A percentile compares a stretch with the other conserved stretches of the same genome.
phyloP scores from a whole-genome alignment of 257 asterid species.

The Thymus mandschuricus region DNA sequence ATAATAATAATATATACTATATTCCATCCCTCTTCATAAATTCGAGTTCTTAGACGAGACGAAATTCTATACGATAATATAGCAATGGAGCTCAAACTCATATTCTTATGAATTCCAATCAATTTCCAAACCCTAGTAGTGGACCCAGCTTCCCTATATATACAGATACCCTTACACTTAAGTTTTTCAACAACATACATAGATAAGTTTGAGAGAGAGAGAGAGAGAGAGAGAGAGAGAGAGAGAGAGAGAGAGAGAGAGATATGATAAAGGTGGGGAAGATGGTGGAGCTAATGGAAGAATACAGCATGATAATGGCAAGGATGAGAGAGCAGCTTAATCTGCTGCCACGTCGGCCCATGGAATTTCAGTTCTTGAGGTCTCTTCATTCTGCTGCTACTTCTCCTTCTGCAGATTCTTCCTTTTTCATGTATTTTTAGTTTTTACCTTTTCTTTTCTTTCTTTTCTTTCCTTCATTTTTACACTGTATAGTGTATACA shows the following conservation, averaged over 20 bases:
- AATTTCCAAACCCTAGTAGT: neutral
- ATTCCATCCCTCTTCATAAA: no score
- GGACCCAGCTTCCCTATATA: constrained; percentile 22
- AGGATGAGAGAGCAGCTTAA: constrained; percentile 56
- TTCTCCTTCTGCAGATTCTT: constrained; percentile 45
- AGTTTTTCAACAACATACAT: neutral
- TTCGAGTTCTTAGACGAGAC: no score
- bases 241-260: constrained; percentile 27
- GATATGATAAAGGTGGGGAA: constrained; percentile 71
- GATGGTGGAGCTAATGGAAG: constrained; percentile 71
- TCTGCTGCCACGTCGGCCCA: constrained; percentile 36
- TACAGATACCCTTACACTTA: constrained; percentile 21
- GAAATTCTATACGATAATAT: no score
- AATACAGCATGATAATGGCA: constrained; percentile 61
- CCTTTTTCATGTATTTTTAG: constrained; percentile 65
- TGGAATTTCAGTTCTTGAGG: constrained; percentile 41
- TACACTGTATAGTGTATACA: neutral
- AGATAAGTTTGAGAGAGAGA: neutral
- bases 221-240: constrained; percentile 30
- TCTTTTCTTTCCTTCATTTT: neutral
- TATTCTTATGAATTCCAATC: neutral
- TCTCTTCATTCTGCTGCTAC: constrained; percentile 47
- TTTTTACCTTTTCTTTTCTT: neutral
- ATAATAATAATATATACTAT: no score
- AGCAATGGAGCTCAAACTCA: no score